Conservation (phyloP, 1,284 basidiomycete species). For the Ceratobasidium sp. region DNA sequence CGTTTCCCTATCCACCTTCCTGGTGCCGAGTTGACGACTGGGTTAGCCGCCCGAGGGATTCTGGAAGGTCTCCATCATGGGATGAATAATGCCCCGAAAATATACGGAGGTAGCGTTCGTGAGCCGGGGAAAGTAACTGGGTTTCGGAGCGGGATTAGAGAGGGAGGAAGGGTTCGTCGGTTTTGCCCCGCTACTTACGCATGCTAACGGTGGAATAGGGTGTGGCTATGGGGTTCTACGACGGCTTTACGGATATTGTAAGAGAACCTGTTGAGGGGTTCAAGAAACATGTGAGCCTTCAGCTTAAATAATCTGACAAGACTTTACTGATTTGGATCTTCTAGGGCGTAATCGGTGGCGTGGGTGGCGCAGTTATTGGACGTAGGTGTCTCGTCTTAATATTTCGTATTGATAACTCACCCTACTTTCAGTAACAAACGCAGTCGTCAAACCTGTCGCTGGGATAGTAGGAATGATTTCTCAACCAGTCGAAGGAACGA, state of each 20-base stretch:
- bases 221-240: constrained; percentile 54
- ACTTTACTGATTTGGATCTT: not conserved
- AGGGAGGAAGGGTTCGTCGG: constrained; percentile 54
- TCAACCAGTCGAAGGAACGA: constrained; percentile 55
- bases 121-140: constrained; percentile 54
- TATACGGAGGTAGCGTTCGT: constrained; percentile 57
- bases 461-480: constrained; percentile 56
- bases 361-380: constrained; percentile 59
- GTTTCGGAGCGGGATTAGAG: constrained; percentile 56
- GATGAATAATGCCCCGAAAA: constrained; percentile 55
- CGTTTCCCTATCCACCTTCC: constrained; percentile 10
- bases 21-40: too few relatives aligned
- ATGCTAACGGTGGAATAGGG: constrained; percentile 43
- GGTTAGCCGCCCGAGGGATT: constrained; percentile 55
- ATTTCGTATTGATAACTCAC: not conserved
- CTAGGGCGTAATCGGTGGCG: constrained; percentile 53
- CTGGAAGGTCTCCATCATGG: constrained; percentile 56
- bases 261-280: constrained; percentile 56
- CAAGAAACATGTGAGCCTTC: constrained; percentile 51
- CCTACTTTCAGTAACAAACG: constrained; percentile 14
- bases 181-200: not conserved
- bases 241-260: constrained; percentile 61
- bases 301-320: not conserved
- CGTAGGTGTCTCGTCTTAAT: constrained; percentile 48
- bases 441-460: constrained; percentile 16